A percentile compares a stretch with the other conserved stretches of the same genome.
These are phyloP conservation scores for Linanthus parryae DNA, from an alignment of 148 eudicot species.

Conservation along the genomic window DNA sequence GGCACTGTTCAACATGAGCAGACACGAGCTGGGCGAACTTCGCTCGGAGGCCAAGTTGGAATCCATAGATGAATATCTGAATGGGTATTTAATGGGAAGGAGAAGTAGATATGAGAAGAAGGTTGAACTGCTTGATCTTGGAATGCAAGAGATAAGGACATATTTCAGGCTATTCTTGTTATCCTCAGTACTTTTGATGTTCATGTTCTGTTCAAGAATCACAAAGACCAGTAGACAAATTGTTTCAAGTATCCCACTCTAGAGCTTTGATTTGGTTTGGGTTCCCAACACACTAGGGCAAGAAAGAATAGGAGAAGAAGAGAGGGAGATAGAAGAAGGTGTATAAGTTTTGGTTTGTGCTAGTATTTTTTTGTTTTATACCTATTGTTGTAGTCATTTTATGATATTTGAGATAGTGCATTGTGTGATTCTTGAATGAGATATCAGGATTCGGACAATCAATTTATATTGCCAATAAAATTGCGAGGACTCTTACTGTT, in stretches of 20 bases:
- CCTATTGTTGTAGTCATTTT: too few relatives aligned
- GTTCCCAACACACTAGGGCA: too few relatives aligned
- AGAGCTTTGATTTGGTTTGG: constrained; percentile 11
- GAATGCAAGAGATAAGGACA: constrained; percentile 86
- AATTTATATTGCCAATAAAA: too few relatives aligned
- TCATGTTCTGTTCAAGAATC: constrained; percentile 94
- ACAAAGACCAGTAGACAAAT: constrained; percentile 75
- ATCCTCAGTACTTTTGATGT: constrained; percentile 82
- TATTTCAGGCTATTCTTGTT: constrained; percentile 85
- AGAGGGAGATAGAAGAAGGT: not conserved
- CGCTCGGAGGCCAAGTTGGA: constrained; percentile 39
- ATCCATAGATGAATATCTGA: constrained; percentile 84
- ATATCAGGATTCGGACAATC: too few relatives aligned
- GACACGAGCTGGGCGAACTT: constrained; percentile 44
- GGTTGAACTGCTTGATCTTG: constrained; percentile 82
- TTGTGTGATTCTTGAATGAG: too few relatives aligned
- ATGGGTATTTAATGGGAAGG: constrained; percentile 81
- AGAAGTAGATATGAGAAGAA: constrained; percentile 83
- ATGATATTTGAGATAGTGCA: too few relatives aligned
- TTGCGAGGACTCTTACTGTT: too few relatives aligned
- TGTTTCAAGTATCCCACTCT: constrained; percentile 42
- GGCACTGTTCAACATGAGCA: constrained; percentile 63
- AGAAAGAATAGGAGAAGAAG: not conserved
- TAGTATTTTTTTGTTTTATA: constrained; percentile 1
- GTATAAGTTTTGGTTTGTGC: constrained; percentile 8